These are phyloP conservation scores for Hanseniaspora jakobsenii DNA, from an alignment of 805 yeast species.

Conservation along the genomic window DNA sequence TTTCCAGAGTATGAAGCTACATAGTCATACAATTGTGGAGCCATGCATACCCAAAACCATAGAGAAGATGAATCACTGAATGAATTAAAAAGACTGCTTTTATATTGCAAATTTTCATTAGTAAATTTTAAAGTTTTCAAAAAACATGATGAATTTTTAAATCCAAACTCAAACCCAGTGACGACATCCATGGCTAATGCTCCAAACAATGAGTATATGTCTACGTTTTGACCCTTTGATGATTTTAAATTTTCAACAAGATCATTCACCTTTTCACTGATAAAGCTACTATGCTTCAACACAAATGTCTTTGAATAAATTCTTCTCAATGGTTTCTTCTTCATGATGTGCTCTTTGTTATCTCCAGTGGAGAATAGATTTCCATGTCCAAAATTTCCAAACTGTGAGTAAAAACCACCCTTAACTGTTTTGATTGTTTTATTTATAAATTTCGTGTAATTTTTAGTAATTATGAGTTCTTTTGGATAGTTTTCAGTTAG, in stretches of 20 bases:
- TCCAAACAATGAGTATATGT: constrained; percentile 54
- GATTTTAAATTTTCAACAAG: constrained; percentile 22
- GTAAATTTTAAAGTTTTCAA: constrained; percentile 25
- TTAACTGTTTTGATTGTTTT: background rate
- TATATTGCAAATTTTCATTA: constrained; percentile 22
- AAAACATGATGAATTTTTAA: constrained; percentile 35
- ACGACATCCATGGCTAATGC: constrained; percentile 62
- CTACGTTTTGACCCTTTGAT: constrained; percentile 29
- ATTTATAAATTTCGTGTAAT: background rate
- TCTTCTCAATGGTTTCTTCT: constrained; percentile 33
- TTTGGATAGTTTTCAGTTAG: constrained; percentile 44
- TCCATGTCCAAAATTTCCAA: constrained; percentile 18
- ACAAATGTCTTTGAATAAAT: constrained; percentile 37
- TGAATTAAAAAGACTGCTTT: constrained; percentile 34
- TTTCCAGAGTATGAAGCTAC: constrained; percentile 35
- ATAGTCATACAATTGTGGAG: constrained; percentile 42
- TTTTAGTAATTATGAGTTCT: constrained; percentile 15
- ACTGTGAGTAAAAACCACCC: constrained; percentile 14
- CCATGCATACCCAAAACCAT: constrained; percentile 54
- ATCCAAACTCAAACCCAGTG: constrained; percentile 48
- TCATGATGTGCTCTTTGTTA: constrained; percentile 36
- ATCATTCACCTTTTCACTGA: constrained; percentile 28
- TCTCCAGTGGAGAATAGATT: constrained; percentile 50
- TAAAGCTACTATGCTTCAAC: constrained; percentile 27
- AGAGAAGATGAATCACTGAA: constrained; percentile 41